Evolutionary conservation across 441 rosid genomes (phyloP).

Genomic region (Heliophila coronopifolia): DNA sequence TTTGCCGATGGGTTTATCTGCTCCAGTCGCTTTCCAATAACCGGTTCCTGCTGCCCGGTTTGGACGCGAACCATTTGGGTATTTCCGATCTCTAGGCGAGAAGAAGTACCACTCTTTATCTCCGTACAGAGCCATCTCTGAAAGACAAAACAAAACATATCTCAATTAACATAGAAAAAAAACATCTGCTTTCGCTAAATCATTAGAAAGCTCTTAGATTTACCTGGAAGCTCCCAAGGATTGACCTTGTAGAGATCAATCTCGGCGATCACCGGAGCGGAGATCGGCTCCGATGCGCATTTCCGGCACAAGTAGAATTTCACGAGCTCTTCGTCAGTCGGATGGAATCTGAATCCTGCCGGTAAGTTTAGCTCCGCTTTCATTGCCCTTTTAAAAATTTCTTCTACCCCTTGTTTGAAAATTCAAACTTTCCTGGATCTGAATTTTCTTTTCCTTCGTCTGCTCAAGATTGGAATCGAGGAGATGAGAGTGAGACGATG

Average conservation of each 20-base stretch:
- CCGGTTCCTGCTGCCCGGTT: conserved; percentile 88
- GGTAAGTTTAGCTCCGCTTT: conserved; percentile 54
- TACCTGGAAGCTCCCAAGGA: conserved; percentile 97
- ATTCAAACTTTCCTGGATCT: background rate
- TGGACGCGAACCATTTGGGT: conserved; percentile 89
- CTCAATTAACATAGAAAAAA: conserved; percentile 2
- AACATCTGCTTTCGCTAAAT: background rate
- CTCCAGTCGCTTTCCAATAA: conserved; percentile 92
- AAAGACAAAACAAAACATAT: background rate
- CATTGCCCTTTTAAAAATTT: conserved; percentile 24
- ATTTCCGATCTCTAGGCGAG: conserved; percentile 85
- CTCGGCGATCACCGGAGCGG: conserved; percentile 79
- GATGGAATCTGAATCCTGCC: conserved; percentile 88
- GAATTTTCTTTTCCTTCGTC: background rate
- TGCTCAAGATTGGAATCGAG: conserved; percentile 21
- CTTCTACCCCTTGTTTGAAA: background rate
- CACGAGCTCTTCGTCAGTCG: conserved; percentile 87
- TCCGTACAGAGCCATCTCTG: conserved; percentile 72
- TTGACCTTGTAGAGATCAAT: conserved; percentile 84
- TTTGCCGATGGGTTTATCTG: conserved; percentile 82
- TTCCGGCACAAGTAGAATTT: conserved; percentile 67
- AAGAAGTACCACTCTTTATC: conserved; percentile 96
- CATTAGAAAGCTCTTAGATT: background rate
- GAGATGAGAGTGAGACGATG: conserved; percentile 16
- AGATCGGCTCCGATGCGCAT: conserved; percentile 50